Evolutionary conservation across 331 rosid genomes (phyloP), one percentile per base, ranked within the genome.

Genomic region (Cydonia oblonga): DNA sequence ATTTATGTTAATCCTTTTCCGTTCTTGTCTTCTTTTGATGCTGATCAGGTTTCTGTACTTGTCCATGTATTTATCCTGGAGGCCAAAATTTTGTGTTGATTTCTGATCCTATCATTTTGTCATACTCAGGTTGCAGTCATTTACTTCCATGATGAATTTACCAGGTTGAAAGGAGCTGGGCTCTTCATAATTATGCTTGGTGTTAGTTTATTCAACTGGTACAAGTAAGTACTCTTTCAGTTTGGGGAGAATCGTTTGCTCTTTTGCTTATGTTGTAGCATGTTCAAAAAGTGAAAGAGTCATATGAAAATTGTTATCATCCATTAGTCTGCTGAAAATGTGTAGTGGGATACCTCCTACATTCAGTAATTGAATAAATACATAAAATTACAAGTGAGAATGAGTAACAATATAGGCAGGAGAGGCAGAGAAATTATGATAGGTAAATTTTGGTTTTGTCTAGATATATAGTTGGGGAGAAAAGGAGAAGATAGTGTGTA

Each of bases 161-260:
- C 96, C 78, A 84, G 88, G 96, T 73, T 91, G 82, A 95, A 95
- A 78, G 99, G 93, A 71, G 80, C 75, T 72, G 99, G 99, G 70
- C 92, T 91, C 73, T 46, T 85, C 72, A 77, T 80, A 65, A 95
- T 95, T 63, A 91, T 91, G 71, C 5, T 89, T 84, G 96, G 99
- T 78, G 99, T 95, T 75, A 35, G 96, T 80, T 84, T 95, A 82
- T 95, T 95, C 84, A 95, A 91, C 79, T 88, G 88, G 97, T 91
- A 88, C 96, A 95, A 95, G 97, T 95, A 89, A 87, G 97, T 56
- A 66, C 64, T 60, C 60, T 5, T 22, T 57, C 18, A 12, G 57
- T 9, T 24, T 6, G 29, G 62, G 29, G 29, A 13, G 62, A 11
- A 22, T 56, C 9, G 10, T 53, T 51, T 30, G 24, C 30, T 53